Evolutionary conservation across 139 green algal species (phyloP).

Genomic region (Tetraselmis striata): DNA sequence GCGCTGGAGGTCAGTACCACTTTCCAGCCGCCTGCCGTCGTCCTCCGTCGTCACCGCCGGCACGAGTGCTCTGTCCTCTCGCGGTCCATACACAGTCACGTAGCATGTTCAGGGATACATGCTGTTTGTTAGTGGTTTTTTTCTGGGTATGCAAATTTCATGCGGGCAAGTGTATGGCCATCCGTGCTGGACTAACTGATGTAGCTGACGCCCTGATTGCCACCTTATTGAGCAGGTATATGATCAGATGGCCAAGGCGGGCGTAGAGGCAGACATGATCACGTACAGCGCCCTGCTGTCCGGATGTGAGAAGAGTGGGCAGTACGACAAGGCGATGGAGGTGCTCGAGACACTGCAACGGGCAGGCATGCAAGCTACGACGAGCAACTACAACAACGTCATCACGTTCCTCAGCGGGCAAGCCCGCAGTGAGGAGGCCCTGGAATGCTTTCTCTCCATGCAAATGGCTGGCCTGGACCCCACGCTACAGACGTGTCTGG

Average conservation of each 20-base stretch:
- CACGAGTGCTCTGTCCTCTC: too few relatives aligned
- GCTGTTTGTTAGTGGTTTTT: too few relatives aligned
- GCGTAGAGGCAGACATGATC: conserved; percentile 25
- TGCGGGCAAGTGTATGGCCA: too few relatives aligned
- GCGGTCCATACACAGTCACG: too few relatives aligned
- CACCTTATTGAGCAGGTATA: too few relatives aligned
- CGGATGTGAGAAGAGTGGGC: conserved; percentile 18
- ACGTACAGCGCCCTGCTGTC: conserved; percentile 29
- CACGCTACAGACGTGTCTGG: neutral
- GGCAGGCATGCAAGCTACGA: conserved; percentile 10
- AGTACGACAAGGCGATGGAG: conserved; percentile 17
- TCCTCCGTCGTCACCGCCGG: too few relatives aligned
- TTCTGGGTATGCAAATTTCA: too few relatives aligned
- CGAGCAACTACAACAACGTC: conserved; percentile 15
- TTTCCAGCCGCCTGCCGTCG: too few relatives aligned
- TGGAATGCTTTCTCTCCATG: conserved; percentile 9
- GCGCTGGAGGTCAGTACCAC: conserved; percentile 19
- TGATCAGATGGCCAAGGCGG: conserved; percentile 14
- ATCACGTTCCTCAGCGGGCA: neutral
- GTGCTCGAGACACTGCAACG: conserved; percentile 18
- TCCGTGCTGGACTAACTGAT: too few relatives aligned
- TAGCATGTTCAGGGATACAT: too few relatives aligned
- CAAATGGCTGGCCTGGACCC: neutral
- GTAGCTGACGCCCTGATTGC: too few relatives aligned
- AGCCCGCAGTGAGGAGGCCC: neutral